Evolutionary conservation across 495 filamentous ascomycete genomes (phyloP), one percentile per base, ranked within the genome.

Genomic region (Xylaria longipes): DNA sequence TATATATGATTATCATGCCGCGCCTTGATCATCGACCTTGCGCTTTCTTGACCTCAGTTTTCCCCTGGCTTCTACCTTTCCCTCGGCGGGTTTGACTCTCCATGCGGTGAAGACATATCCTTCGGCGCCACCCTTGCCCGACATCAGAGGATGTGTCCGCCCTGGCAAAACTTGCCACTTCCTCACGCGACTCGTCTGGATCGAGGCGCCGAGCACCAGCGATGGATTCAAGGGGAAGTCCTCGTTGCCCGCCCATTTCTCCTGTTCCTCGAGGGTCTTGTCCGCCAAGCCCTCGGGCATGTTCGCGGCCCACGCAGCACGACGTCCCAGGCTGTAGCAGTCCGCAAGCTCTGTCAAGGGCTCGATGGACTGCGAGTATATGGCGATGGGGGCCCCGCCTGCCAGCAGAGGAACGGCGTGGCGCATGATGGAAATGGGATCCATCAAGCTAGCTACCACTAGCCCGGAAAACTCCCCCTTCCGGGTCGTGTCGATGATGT

Each of bases 101-200:
- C 91, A 92, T 7, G 84, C 97, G 71, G 92, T 93, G 76, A 98
- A 96, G 25, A 99, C 80, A 80, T 92, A 98, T 5, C 96, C 96
- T 80, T 98, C 94, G 0, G 94, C 89, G 0, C 96, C 95, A 35
- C 96, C 96, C 27, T 89, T 87, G 61, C 89, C 87, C 54, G 92
- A 96, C 96, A 99, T 99, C 45, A 95, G 75, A 22, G 96, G 96
- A 82, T 99, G 96, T 67, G 96, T 98, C 60, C 96, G 84, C 4
- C 94, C 94, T 0, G 96, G 97, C 37, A 98, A 82, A 1, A 97
- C 94, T 83, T 99, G 96, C 92, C 92, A 98, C 37, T 86, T 84
- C 63, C 92, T 87, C 22, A 90, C 89, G 15, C 92, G 86, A 15
- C 89, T 89, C 9, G 89, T 94, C 78, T 98, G 94, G 62, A 99